phyloP scores from a whole-genome alignment of 1,284 basidiomycete species.

The Fistulinella cinereoalba region DNA sequence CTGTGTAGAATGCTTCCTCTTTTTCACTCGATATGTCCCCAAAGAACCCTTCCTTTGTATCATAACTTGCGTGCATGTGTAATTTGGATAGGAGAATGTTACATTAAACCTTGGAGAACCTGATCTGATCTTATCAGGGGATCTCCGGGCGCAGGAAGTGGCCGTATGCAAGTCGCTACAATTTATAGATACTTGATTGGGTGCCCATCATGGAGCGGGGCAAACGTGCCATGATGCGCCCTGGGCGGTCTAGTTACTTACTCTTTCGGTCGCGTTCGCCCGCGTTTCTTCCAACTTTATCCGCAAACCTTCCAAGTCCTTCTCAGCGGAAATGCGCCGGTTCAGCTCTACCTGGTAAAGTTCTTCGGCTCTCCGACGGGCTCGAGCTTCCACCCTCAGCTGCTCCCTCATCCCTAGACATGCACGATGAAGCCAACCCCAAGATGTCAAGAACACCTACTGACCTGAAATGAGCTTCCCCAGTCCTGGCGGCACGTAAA shows the following conservation, averaged over 20 bases:
- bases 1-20: slow-evolving; percentile 16
- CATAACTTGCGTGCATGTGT: slow-evolving; percentile 15
- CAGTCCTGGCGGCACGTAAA: slow-evolving; percentile 38
- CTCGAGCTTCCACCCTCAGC: slow-evolving; percentile 29
- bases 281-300: slow-evolving; percentile 6
- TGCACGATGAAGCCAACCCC: slow-evolving; percentile 7
- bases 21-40: slow-evolving; percentile 21
- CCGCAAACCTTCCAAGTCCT: slow-evolving; percentile 15
- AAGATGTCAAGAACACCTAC: slow-evolving; percentile 5
- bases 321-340: slow-evolving; percentile 24
- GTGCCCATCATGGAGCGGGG: no score
- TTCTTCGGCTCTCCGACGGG: slow-evolving; percentile 34
- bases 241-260: not conserved
- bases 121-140: not conserved
- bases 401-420: slow-evolving; percentile 36
- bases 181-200: no score
- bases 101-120: not conserved
- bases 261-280: not conserved
- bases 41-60: slow-evolving; percentile 13
- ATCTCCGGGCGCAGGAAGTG: not conserved
- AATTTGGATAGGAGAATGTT: slow-evolving; percentile 1
- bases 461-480: slow-evolving; percentile 37
- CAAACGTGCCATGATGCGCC: no score
- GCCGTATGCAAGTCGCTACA: no score
- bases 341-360: slow-evolving; percentile 25